A percentile compares a stretch with the other conserved stretches of the same genome.
Evolutionary conservation across 2,329 filamentous ascomycete genomes (phyloP).

Genomic region (Cercospora sp.): DNA sequence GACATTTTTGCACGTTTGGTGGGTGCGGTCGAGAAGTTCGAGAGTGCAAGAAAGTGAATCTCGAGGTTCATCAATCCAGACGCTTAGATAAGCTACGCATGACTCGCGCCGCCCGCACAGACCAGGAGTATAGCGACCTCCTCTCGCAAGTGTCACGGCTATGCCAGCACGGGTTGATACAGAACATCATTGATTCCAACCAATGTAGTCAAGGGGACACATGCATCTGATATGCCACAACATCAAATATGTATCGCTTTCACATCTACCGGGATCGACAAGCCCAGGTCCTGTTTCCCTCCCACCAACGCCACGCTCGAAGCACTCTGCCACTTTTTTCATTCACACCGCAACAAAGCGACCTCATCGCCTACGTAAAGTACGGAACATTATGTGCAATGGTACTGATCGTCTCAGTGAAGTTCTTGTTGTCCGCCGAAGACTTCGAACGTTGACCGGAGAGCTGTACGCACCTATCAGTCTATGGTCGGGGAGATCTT

Average conservation of each 20-base stretch:
- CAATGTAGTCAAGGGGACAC: background rate
- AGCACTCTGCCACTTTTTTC: constrained; percentile 1
- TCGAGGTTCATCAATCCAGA: background rate
- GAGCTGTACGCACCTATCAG: constrained; percentile 32
- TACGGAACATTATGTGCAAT: constrained; percentile 37
- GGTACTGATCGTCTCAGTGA: constrained; percentile 35
- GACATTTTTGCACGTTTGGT: constrained; percentile 50
- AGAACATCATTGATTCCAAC: background rate
- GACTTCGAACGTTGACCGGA: constrained; percentile 37
- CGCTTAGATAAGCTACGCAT: background rate
- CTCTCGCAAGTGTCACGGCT: background rate
- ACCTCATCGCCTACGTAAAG: constrained; percentile 10
- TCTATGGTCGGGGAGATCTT: background rate
- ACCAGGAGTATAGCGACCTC: background rate
- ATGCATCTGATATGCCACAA: background rate
- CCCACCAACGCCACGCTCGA: constrained; percentile 1
- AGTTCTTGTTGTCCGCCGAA: constrained; percentile 27
- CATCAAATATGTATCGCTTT: constrained; percentile 1
- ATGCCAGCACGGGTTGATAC: background rate
- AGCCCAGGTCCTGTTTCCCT: background rate
- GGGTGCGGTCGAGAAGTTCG: background rate
- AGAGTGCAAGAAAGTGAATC: background rate
- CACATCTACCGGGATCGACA: constrained; percentile 3
- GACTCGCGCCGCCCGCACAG: background rate
- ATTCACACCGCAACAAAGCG: background rate